Percentiles rank a stretch among this genome's conserved stretches.
Conservation (phyloP, 495 filamentous ascomycete genomes). For the Penicillium paradoxum region DNA sequence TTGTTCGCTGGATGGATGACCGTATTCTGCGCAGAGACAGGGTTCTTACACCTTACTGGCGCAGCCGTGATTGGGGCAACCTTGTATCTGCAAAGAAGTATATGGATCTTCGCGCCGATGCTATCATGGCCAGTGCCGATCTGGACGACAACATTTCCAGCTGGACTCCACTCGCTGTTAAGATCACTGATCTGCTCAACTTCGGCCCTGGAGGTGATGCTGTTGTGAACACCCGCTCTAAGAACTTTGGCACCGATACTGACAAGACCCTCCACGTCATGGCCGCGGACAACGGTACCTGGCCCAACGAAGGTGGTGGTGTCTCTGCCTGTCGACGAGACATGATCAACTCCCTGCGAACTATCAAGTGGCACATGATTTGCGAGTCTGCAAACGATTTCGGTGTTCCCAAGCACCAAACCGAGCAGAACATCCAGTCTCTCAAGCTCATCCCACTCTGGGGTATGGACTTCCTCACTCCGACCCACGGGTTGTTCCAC, state of each 20-base stretch:
- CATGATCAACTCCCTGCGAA: constrained; percentile 58
- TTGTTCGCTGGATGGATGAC: constrained; percentile 61
- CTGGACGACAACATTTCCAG: constrained; percentile 54
- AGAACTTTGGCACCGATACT: constrained; percentile 45
- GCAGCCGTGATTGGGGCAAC: constrained; percentile 49
- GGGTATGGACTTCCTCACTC: constrained; percentile 60
- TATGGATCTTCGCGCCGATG: constrained; percentile 51
- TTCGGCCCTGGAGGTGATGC: constrained; percentile 61
- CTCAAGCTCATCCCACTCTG: constrained; percentile 62
- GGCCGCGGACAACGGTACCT: constrained; percentile 59
- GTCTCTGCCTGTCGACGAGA: constrained; percentile 65
- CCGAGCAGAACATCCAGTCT: constrained; percentile 60
- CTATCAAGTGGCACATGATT: constrained; percentile 62
- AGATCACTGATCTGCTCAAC: constrained; percentile 57
- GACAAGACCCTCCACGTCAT: constrained; percentile 56
- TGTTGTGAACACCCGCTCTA: constrained; percentile 39
- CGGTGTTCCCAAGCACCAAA: constrained; percentile 61
- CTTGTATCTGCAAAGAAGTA: constrained; percentile 51
- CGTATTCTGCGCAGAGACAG: constrained; percentile 51
- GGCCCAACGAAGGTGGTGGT: constrained; percentile 63
- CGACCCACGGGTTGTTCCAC: constrained; percentile 58
- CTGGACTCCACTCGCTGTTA: constrained; percentile 58
- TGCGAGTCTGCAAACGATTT: constrained; percentile 63
- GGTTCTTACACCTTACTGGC: constrained; percentile 55
- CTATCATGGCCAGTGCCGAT: constrained; percentile 57